Evolutionary conservation across 1,139 yeast genomes (phyloP), one percentile per base, ranked within the genome.

Genomic region (Suhomyces choctaworum): DNA sequence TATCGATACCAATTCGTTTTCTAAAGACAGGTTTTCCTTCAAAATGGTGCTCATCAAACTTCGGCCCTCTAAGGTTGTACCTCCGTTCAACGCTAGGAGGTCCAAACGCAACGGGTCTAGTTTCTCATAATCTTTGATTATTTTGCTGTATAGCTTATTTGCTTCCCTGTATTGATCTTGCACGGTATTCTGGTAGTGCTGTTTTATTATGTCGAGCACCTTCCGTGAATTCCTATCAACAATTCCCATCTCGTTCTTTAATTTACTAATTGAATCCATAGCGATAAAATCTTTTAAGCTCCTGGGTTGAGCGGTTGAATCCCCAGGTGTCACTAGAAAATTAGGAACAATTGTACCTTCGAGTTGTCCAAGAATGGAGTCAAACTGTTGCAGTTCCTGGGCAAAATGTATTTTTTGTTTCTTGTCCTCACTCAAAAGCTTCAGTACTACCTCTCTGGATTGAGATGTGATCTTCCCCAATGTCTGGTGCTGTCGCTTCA

Each of bases 1-100:
- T 13, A 84, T 64, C 7, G 75, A 70, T 0, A 87, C 94, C 58
- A 88, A 70, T 37, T 85, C 94, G 40, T 73, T 71, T 36, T 88
- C 95, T 37, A 82, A 62, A 0, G 70, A 63, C 6, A 63, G 60
- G 44, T 82, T 76, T 37, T 73, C 76, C 44, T 44, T 41, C 12
- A 48, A 27, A 6, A 48, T 36, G 8, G 47, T 41, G 24, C 36
- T 37, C 10, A 45, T 32, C 3, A 34, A 15, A 16, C 29, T 38
- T 10, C 34, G 41, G 8, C 21, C 14, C 14, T 29, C 36, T 11
- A 32, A 32, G 2, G 37, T 28, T 3, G 31, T 16, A 3, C 27
- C 27, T n/a, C 34, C 36, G 12, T 27, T 29, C 6, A 32, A 13
- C 3, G 34, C 29, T 14, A 28, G 19, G 14, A 38, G 25, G 14